Evolutionary conservation across 495 filamentous ascomycete species (phyloP).

Genomic region (Neurospora intermedia): DNA sequence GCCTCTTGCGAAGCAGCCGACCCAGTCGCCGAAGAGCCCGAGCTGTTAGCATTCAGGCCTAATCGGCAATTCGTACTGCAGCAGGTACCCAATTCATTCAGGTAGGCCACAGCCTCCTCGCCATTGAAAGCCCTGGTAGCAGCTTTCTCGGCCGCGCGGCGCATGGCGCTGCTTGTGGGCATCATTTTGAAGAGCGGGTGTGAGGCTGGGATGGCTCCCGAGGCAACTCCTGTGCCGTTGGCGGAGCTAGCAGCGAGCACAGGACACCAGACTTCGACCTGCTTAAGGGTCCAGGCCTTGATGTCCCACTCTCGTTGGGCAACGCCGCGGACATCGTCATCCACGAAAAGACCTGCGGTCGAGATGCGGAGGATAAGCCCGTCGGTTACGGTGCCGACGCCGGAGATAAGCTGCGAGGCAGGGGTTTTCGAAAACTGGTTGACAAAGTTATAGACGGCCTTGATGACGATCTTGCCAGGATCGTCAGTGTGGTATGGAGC

Average conservation of each 20-base stretch:
- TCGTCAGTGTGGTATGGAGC: slow-evolving; percentile 73
- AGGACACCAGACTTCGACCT: slow-evolving; percentile 82
- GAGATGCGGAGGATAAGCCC: slow-evolving; percentile 76
- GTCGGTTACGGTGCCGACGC: slow-evolving; percentile 67
- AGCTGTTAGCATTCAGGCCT: slow-evolving; percentile 12
- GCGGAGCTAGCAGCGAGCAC: slow-evolving; percentile 29
- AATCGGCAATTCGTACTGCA: slow-evolving; percentile 54
- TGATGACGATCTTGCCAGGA: slow-evolving; percentile 88
- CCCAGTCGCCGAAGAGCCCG: slow-evolving; percentile 12
- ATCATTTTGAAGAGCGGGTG: slow-evolving; percentile 29
- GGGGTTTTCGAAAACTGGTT: slow-evolving; percentile 74
- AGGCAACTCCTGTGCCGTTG: slow-evolving; percentile 1
- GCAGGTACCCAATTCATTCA: slow-evolving; percentile 45
- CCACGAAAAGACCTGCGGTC: slow-evolving; percentile 88
- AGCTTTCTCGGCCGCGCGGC: slow-evolving; percentile 33
- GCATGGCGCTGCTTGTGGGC: slow-evolving; percentile 14
- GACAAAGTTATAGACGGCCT: slow-evolving; percentile 82
- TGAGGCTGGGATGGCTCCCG: slow-evolving; percentile 26
- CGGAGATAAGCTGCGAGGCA: slow-evolving; percentile 67
- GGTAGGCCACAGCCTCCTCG: slow-evolving; percentile 52
- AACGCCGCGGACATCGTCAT: slow-evolving; percentile 81
- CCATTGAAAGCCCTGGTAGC: slow-evolving; percentile 38
- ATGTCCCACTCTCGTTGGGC: slow-evolving; percentile 95
- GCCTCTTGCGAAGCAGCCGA: slow-evolving; percentile 34
- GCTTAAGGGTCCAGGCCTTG: slow-evolving; percentile 93